Percentiles rank a stretch among this genome's conserved stretches.
These are phyloP conservation scores for Apiotrichum sp. DNA, from an alignment of 1,284 basidiomycete genomes.

Conservation along the genomic window DNA sequence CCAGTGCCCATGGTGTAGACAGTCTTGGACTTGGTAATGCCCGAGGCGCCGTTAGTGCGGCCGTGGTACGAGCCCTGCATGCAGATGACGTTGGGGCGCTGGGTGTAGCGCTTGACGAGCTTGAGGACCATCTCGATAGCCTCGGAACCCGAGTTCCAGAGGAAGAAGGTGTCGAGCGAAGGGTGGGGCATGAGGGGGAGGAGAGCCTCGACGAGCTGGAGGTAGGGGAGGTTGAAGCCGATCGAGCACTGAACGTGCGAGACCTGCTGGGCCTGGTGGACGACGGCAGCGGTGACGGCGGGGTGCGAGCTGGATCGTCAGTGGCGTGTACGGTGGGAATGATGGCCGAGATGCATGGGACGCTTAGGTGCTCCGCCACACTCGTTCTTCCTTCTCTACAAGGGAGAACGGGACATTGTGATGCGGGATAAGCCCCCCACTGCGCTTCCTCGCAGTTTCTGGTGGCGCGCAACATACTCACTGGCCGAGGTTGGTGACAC, in stretches of 20 bases:
- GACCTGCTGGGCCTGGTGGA: conserved; percentile 70
- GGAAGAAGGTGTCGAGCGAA: conserved; percentile 66
- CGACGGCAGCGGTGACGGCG: conserved; percentile 72
- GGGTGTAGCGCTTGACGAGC: conserved; percentile 65
- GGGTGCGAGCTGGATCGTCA: conserved; percentile 64
- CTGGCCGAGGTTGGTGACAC: conserved; percentile 41
- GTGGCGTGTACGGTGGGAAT: conserved; percentile 1
- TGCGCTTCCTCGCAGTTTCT: too few species aligned
- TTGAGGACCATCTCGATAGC: conserved; percentile 28
- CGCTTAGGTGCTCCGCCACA: too few species aligned
- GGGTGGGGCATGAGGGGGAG: conserved; percentile 22
- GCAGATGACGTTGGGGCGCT: conserved; percentile 74
- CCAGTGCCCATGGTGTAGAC: conserved; percentile 59
- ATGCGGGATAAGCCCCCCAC: too few species aligned
- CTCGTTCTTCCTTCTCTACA: too few species aligned
- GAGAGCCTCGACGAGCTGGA: conserved; percentile 21
- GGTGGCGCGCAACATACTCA: conserved; percentile 1
- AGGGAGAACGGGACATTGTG: too few species aligned
- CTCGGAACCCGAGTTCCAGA: conserved; percentile 71
- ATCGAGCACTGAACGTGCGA: conserved; percentile 62
- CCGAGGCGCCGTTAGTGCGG: conserved; percentile 73
- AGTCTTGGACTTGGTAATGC: conserved; percentile 82
- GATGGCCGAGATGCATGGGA: background rate
- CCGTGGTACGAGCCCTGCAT: conserved; percentile 85
- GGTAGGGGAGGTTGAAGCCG: conserved; percentile 15